Conservation (phyloP, 1,139 yeast genomes). For the Hansenula lynferdii region DNA sequence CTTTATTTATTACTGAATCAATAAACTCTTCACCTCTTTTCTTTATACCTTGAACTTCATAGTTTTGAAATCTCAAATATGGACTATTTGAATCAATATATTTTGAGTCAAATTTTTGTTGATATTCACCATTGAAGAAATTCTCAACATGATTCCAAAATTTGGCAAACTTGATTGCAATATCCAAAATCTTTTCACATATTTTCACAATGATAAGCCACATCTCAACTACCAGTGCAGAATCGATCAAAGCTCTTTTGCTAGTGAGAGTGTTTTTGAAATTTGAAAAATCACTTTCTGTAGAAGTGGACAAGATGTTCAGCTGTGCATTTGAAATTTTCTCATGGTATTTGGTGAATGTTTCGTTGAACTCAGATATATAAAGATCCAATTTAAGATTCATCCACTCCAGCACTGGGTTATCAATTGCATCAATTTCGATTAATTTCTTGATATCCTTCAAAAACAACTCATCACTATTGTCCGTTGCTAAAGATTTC, state of each 20-base stretch:
- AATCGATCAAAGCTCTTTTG: conserved; percentile 33
- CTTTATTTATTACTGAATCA: conserved; percentile 26
- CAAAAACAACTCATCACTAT: conserved; percentile 43
- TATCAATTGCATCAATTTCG: conserved; percentile 54
- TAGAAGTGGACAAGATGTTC: conserved; percentile 26
- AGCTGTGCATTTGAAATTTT: conserved; percentile 32
- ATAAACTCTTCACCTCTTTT: conserved; percentile 32
- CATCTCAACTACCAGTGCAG: conserved; percentile 44
- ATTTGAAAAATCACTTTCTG: conserved; percentile 21
- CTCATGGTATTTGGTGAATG: conserved; percentile 24
- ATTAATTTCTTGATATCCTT: conserved; percentile 53
- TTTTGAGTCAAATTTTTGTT: conserved; percentile 27
- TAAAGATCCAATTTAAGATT: conserved; percentile 40
- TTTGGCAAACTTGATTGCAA: conserved; percentile 29
- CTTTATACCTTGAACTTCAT: conserved; percentile 33
- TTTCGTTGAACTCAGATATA: conserved; percentile 32
- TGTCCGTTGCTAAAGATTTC: conserved; percentile 42
- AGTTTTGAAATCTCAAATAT: conserved; percentile 30
- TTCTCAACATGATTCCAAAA: conserved; percentile 44
- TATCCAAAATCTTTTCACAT: conserved; percentile 34
- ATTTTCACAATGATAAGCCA: conserved; percentile 47
- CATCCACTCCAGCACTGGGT: conserved; percentile 64
- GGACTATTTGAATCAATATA: conserved; percentile 21
- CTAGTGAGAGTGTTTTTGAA: conserved; percentile 14
- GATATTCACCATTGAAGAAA: conserved; percentile 40